Evolutionary conservation across 345 rosid species (phyloP).

Genomic region (Isatis tinctoria): DNA sequence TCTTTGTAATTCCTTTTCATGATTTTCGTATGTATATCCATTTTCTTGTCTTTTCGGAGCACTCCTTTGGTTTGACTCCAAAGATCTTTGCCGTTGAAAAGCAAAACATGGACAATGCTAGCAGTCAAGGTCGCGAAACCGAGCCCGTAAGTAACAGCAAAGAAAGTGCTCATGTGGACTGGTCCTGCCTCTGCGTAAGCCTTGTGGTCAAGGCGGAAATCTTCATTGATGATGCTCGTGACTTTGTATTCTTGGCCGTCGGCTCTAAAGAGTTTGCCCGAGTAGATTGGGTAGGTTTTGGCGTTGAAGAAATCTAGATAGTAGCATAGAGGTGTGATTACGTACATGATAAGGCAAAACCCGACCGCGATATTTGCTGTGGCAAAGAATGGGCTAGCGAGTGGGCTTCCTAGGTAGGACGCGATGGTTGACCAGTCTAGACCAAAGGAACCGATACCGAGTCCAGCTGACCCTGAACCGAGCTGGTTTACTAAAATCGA

Average conservation of each 20-base stretch:
- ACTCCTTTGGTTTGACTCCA: slow-evolving; percentile 55
- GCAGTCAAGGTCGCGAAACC: slow-evolving; percentile 79
- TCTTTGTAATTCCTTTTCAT: slow-evolving; percentile 59
- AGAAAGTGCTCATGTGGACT: slow-evolving; percentile 65
- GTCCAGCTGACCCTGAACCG: slow-evolving; percentile 68
- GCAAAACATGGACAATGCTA: slow-evolving; percentile 58
- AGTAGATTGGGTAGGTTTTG: slow-evolving; percentile 65
- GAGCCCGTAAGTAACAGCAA: slow-evolving; percentile 73
- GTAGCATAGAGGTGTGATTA: slow-evolving; percentile 63
- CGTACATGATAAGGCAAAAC: slow-evolving; percentile 63
- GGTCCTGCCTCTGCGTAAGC: slow-evolving; percentile 51
- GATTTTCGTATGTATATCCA: slow-evolving; percentile 72
- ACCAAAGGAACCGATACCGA: slow-evolving; percentile 65
- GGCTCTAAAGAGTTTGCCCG: slow-evolving; percentile 41
- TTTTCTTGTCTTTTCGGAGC: slow-evolving; percentile 38
- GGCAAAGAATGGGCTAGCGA: slow-evolving; percentile 87
- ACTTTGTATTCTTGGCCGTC: slow-evolving; percentile 48
- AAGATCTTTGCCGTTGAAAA: slow-evolving; percentile 67
- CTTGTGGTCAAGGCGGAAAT: slow-evolving; percentile 53
- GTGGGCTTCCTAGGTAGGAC: slow-evolving; percentile 71
- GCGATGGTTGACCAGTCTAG: slow-evolving; percentile 76
- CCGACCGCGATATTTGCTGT: slow-evolving; percentile 69
- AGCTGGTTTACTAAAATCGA: slow-evolving; percentile 64
- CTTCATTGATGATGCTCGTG: slow-evolving; percentile 39
- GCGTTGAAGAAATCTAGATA: slow-evolving; percentile 61